Evolutionary conservation across 768 basidiomycete species (phyloP).

Genomic region (Macrolepiota dolichaula): DNA sequence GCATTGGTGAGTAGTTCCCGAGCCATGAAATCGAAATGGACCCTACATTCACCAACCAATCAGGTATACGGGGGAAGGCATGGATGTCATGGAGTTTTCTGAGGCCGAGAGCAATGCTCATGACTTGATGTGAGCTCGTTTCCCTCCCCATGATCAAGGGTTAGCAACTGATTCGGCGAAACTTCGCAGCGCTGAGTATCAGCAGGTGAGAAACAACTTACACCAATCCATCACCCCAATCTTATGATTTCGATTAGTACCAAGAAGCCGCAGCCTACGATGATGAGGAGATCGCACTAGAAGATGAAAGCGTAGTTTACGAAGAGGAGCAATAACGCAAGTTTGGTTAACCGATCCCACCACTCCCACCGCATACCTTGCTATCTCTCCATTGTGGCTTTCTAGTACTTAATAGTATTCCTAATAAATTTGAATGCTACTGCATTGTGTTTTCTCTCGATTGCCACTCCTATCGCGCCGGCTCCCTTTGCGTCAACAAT

Average conservation of each 20-base stretch:
- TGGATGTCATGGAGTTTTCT: conserved; percentile 84
- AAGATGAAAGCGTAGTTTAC: conserved; percentile 12
- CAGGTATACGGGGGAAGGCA: conserved; percentile 83
- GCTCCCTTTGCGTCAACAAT: too few species aligned
- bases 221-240: neutral
- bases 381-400: neutral
- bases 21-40: neutral
- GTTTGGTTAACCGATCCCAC: neutral
- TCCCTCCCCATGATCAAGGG: neutral
- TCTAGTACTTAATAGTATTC: neutral
- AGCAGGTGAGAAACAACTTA: conserved; percentile 48
- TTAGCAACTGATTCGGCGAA: neutral
- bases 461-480: neutral
- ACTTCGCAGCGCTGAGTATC: conserved; percentile 73
- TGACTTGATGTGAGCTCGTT: conserved; percentile 68
- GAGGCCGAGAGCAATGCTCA: conserved; percentile 83
- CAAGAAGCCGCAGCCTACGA: conserved; percentile 29
- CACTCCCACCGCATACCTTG: neutral
- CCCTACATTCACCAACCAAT: too few species aligned
- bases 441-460: neutral
- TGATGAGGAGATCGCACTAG: conserved; percentile 21
- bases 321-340: conserved; percentile 17
- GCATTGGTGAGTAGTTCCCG: conserved; percentile 55
- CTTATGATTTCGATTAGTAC: conserved; percentile 19
- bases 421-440: neutral